A percentile compares a stretch with the other conserved stretches of the same genome.
These are phyloP conservation scores for Apiotrichum gracile DNA, from an alignment of 1,284 basidiomycete species.

Conservation along the genomic window DNA sequence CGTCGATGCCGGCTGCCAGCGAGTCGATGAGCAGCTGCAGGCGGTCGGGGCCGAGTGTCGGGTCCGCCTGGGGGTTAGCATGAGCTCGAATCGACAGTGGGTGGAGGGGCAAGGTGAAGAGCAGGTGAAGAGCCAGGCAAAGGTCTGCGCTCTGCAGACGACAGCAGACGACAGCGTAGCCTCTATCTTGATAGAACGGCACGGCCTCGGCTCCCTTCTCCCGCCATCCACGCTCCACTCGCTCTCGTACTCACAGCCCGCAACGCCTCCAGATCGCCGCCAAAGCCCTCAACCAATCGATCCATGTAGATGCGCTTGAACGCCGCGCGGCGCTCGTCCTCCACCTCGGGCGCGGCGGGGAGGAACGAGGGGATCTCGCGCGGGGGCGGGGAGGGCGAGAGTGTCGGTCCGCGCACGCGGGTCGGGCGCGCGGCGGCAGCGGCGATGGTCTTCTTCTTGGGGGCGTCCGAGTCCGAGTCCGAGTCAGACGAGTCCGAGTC, in stretches of 20 bases:
- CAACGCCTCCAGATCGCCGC: slow-evolving; percentile 42
- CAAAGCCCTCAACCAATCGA: slow-evolving; percentile 44
- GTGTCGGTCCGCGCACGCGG: slow-evolving; percentile 13
- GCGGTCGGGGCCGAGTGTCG: slow-evolving; percentile 34
- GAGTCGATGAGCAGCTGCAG: slow-evolving; percentile 45
- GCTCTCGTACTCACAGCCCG: slow-evolving; percentile 29
- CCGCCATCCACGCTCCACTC: neutral
- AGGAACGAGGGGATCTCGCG: slow-evolving; percentile 18
- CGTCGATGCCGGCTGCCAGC: slow-evolving; percentile 33
- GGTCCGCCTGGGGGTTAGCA: slow-evolving; percentile 25
- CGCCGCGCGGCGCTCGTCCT: slow-evolving; percentile 31
- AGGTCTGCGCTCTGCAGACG: too few relatives aligned
- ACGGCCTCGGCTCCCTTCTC: neutral
- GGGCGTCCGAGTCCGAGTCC: slow-evolving; percentile 25
- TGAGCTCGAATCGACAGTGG: neutral
- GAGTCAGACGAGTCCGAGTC: slow-evolving; percentile 25
- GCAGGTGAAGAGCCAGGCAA: neutral
- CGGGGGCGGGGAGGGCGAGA: slow-evolving; percentile 20
- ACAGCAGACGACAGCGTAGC: neutral
- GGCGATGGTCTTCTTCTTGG: slow-evolving; percentile 8
- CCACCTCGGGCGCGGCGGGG: slow-evolving; percentile 13
- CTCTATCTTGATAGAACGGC: too few relatives aligned
- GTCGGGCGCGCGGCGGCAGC: neutral
- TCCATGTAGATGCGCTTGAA: slow-evolving; percentile 47
- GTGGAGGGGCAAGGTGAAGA: neutral